Conservation (phyloP, 495 filamentous ascomycete genomes). For the Penicillium turbatum region DNA sequence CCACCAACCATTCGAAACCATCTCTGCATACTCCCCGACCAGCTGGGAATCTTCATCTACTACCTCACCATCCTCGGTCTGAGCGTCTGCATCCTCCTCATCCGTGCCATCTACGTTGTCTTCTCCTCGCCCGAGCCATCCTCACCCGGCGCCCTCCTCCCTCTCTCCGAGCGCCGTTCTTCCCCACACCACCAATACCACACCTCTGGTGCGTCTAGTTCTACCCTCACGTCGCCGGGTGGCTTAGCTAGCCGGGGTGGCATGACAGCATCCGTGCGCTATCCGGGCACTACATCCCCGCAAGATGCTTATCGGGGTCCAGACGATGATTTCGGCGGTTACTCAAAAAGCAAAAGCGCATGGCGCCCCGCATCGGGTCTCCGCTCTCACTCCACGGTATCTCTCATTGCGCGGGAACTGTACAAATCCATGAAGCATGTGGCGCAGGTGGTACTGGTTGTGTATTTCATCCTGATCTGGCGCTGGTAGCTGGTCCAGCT, state of each 20-base stretch:
- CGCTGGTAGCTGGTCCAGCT: slow-evolving; percentile 36
- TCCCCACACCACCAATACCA: slow-evolving; percentile 22
- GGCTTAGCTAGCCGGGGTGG: slow-evolving; percentile 35
- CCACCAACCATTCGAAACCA: slow-evolving; percentile 72
- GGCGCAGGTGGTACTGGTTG: slow-evolving; percentile 39
- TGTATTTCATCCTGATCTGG: slow-evolving; percentile 53
- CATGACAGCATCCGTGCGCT: slow-evolving; percentile 22
- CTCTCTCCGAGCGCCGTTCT: slow-evolving; percentile 32
- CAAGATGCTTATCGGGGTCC: slow-evolving; percentile 25
- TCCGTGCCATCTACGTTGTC: slow-evolving; percentile 55
- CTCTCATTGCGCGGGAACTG: slow-evolving; percentile 24
- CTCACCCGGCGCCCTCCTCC: slow-evolving; percentile 29
- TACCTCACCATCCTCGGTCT: slow-evolving; percentile 62
- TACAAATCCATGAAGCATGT: slow-evolving; percentile 34
- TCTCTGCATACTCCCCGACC: slow-evolving; percentile 86
- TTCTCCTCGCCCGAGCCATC: slow-evolving; percentile 17
- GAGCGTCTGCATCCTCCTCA: slow-evolving; percentile 55
- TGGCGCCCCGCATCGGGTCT: slow-evolving; percentile 12
- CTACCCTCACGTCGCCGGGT: slow-evolving; percentile 27
- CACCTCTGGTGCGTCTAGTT: slow-evolving; percentile 38
- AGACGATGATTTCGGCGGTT: slow-evolving; percentile 22
- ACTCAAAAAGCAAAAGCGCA: slow-evolving; percentile 23
- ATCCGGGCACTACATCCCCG: slow-evolving; percentile 20
- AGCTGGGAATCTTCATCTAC: slow-evolving; percentile 73
- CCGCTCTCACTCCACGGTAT: slow-evolving; percentile 10